phyloP scores from a whole-genome alignment of 2,329 filamentous ascomycete genomes.

The Talaromyces sp. region DNA sequence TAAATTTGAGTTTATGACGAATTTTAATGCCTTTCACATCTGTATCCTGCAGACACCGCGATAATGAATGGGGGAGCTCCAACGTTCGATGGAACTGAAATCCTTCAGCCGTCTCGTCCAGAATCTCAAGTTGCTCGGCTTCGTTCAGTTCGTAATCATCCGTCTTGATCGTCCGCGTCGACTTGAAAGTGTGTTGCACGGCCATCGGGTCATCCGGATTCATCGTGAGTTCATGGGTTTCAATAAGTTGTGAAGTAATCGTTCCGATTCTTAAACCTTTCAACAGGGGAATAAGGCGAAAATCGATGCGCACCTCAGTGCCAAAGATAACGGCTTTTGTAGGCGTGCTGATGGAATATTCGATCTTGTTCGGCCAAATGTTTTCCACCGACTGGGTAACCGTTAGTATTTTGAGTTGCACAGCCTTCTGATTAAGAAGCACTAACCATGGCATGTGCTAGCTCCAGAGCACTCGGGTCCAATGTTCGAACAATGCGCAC shows the following conservation, averaged over 20 bases:
- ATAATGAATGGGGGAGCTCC: conserved; percentile 73
- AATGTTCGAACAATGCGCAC: conserved; percentile 72
- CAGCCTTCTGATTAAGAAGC: not conserved
- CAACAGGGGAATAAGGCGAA: conserved; percentile 78
- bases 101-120: conserved; percentile 57
- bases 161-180: conserved; percentile 59
- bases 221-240: conserved; percentile 64
- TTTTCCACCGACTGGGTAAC: conserved; percentile 71
- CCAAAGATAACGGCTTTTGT: conserved; percentile 94
- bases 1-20: conserved; percentile 85
- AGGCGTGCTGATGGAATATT: conserved; percentile 89
- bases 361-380: conserved; percentile 95
- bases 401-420: not conserved
- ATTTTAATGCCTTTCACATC: conserved; percentile 87
- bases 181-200: conserved; percentile 50
- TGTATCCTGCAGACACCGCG: conserved; percentile 81
- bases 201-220: conserved; percentile 43
- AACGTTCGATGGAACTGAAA: conserved; percentile 56
- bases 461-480: conserved; percentile 68
- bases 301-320: conserved; percentile 75
- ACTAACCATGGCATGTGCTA: conserved; percentile 74
- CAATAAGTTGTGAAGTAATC: conserved; percentile 73
- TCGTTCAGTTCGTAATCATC: conserved; percentile 67
- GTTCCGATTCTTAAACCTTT: conserved; percentile 85
- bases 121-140: conserved; percentile 51